These are phyloP conservation scores for Craspedostauros australis DNA, from an alignment of 108 stramenopile genomes.

Conservation along the genomic window DNA sequence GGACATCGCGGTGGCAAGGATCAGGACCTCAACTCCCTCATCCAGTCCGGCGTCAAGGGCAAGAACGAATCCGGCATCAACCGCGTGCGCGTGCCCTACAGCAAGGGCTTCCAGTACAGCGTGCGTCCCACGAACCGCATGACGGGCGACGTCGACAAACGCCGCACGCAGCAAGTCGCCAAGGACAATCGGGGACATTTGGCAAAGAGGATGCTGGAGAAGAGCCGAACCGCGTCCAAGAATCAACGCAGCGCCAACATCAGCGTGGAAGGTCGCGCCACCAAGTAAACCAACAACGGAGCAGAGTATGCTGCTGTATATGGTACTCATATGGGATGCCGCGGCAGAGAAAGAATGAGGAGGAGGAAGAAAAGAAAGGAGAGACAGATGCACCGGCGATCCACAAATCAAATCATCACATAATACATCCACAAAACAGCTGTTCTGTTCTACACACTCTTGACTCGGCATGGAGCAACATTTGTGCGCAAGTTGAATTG, in stretches of 20 bases:
- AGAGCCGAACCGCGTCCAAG: conserved; percentile 61
- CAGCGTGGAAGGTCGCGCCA: conserved; percentile 72
- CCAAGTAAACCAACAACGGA: conserved; percentile 24
- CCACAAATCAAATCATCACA: too few relatives aligned
- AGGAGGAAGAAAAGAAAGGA: too few relatives aligned
- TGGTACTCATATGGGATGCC: neutral
- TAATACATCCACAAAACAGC: too few relatives aligned
- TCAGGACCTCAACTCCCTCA: conserved; percentile 32
- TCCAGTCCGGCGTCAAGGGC: conserved; percentile 28
- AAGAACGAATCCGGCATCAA: conserved; percentile 52
- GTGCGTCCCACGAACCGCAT: conserved; percentile 59
- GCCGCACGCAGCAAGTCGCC: conserved; percentile 20
- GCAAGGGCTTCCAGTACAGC: conserved; percentile 78
- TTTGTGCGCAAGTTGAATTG: too few relatives aligned
- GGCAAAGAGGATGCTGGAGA: conserved; percentile 70
- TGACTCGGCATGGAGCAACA: too few relatives aligned
- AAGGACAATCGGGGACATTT: conserved; percentile 55
- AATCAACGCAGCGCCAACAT: conserved; percentile 81
- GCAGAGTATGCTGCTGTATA: neutral
- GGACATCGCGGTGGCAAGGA: conserved; percentile 22
- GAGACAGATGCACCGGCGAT: too few relatives aligned
- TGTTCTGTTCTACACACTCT: too few relatives aligned
- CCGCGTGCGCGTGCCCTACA: conserved; percentile 80
- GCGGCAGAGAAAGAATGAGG: neutral
- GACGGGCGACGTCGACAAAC: conserved; percentile 51